Conservation (phyloP, 305 asterid species). For the Fraxinus platypoda region DNA sequence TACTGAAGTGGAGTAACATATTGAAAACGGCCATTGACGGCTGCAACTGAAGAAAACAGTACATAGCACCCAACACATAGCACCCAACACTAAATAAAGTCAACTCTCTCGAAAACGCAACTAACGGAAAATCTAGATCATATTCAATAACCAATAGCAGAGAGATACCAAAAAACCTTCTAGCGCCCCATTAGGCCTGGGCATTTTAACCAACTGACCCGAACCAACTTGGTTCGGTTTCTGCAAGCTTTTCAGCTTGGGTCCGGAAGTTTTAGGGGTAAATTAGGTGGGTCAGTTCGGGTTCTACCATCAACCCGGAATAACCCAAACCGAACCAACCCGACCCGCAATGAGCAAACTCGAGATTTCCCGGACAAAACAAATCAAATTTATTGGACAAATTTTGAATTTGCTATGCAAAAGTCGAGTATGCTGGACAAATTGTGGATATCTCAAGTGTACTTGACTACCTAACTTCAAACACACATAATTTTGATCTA, state of each 20-base stretch:
- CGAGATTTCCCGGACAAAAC: not conserved
- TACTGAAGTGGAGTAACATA: not conserved
- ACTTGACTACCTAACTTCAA: not conserved
- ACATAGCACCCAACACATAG: not conserved
- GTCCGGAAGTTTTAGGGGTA: not conserved
- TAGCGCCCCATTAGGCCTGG: not conserved
- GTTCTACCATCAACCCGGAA: not conserved
- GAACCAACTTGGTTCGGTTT: not conserved
- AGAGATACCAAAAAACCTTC: constrained; percentile 8
- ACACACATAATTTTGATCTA: not conserved
- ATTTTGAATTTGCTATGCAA: not conserved
- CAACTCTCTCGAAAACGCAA: not conserved
- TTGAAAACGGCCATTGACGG: not conserved
- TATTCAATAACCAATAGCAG: not conserved
- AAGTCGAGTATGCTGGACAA: not conserved
- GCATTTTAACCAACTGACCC: not conserved
- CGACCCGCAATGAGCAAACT: not conserved
- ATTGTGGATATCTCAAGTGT: not conserved
- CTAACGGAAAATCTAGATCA: not conserved
- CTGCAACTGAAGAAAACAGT: not conserved
- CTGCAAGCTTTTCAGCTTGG: not conserved
- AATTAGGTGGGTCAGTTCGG: not conserved
- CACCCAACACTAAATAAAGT: not conserved
- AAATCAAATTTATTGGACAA: no score
- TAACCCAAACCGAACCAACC: not conserved